Evolutionary conservation across 352 stramenopile genomes (phyloP), one percentile per base, ranked within the genome.

Genomic region (Pythium rhizo-oryzae): DNA sequence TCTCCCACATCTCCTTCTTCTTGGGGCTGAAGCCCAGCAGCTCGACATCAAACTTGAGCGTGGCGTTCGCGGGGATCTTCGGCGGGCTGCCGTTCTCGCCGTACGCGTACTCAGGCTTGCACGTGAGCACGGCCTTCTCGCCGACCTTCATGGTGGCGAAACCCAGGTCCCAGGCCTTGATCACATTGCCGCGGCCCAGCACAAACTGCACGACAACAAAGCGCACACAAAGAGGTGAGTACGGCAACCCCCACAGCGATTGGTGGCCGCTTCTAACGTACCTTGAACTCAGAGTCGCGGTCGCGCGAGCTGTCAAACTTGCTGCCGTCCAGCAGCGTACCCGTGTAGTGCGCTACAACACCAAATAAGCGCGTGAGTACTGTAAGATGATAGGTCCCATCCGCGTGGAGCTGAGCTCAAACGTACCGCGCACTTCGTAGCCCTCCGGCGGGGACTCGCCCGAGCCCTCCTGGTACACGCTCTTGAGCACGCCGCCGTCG

Each of bases 1-100:
- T 95, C 62, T 99, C 92, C 92, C 92, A 98, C 72, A 95, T 91
- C 75, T 98, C 89, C 75, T 98, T 98, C 41, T 93, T 90, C 78
- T 98, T 98, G 56, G 97, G 91, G 57, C 87, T 85, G 75, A 98
- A 99, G 51, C 86, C 91, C 28, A 99, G 71, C 53, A 99, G 75
- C 79, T 99, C 96, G 11, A 99, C 95, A 53, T 99, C 96, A 76
- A 99, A 99, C 72, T 97, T 91, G 19, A 99, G 77, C 59, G 89
- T 97, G 8, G 96, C 91, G 58, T 97, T 95, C n/a, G 84, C 74
- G 9, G 96, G 96, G 68, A 99, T 99, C 74, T 98, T 98, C 0
- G 94, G 94, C 33, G 94, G 94, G 59, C 81, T 96, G 43, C 93
- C 92, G 46, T 67, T 86, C 54, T 85, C 85, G 19, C 96, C 96